Evolutionary conservation across 257 asterid species (phyloP).

Genomic region (Solanum clarkiae): DNA sequence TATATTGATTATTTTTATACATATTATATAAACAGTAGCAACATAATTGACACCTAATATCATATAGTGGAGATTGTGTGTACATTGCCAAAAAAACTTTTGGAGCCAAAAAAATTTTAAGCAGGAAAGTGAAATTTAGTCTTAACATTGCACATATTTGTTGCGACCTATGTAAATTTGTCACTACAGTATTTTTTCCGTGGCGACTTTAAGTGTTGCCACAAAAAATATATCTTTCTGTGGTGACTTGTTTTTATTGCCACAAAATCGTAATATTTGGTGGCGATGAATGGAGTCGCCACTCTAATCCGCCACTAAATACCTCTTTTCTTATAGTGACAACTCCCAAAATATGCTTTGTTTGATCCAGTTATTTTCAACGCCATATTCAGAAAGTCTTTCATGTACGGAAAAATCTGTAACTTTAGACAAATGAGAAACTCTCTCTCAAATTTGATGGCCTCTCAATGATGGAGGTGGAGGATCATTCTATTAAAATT

Average conservation of each 20-base stretch:
- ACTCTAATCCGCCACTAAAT: too few species aligned
- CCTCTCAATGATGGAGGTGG: too few species aligned
- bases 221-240: neutral
- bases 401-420: too few species aligned
- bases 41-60: neutral
- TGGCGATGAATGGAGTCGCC: neutral
- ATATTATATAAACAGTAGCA: neutral
- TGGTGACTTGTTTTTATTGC: neutral
- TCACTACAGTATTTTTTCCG: neutral
- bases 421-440: too few species aligned
- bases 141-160: neutral
- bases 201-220: neutral
- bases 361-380: too few species aligned
- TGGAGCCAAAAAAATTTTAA: neutral
- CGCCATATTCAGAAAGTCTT: too few species aligned
- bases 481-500: too few species aligned
- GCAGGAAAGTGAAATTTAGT: neutral
- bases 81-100: neutral
- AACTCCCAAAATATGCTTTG: too few species aligned
- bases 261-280: neutral
- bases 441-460: too few species aligned
- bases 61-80: neutral
- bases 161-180: neutral
- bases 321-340: too few species aligned
- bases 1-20: neutral